Base-by-base conservation (phyloP, 2,329 filamentous ascomycete species). In the Fusarium oxysporum region DNA sequence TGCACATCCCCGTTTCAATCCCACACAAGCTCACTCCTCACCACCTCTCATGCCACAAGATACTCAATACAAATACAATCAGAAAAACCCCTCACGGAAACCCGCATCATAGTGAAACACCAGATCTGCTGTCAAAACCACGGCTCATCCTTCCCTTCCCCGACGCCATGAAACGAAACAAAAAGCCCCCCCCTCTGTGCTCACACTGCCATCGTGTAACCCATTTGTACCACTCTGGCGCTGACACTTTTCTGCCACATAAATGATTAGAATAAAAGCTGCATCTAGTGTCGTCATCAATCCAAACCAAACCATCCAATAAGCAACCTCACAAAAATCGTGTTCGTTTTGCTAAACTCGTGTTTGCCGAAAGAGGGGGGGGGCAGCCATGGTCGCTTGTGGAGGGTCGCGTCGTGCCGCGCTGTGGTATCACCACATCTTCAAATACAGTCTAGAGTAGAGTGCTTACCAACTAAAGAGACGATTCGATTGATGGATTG, bases 101-200 rank as follows among this genome's bases (percentile, higher is more conserved):
- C 51, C 48, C 32, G 65, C 67, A 70, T 57, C 5, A 16, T 23
- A 13, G 66, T 70, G 55, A 60, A 66, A 66, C 68, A 53, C 55
- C 50, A 70, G 66, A 70, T 70, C 61, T 70, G 68, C 68, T 70
- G 68, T 70, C 68, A 70, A 57, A 70, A 61, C 66, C 61, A 70
- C 68, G 66, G 68, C 68, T 70, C 66, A 62, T 61, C 68, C 28
- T 70, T 66, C 68, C 68, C 44, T 51, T 48, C 38, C 30, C 41
- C 47, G 33, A 17, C 45, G n/a, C 30, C 19, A 40, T 63, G 48
- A 69, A 68, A 68, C 66, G 57, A 69, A 69, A 69, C 51, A 56
- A 54, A 51, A 28, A 21, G 23, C 19, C 23, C 50, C 41, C 37
- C 9, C 11, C 5, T 23, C 50, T 38, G 23, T 30, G 23, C 13